A percentile compares a stretch with the other conserved stretches of the same genome.
Conservation (phyloP, 2,329 filamentous ascomycete species). For the Apiospora pterosperma region DNA sequence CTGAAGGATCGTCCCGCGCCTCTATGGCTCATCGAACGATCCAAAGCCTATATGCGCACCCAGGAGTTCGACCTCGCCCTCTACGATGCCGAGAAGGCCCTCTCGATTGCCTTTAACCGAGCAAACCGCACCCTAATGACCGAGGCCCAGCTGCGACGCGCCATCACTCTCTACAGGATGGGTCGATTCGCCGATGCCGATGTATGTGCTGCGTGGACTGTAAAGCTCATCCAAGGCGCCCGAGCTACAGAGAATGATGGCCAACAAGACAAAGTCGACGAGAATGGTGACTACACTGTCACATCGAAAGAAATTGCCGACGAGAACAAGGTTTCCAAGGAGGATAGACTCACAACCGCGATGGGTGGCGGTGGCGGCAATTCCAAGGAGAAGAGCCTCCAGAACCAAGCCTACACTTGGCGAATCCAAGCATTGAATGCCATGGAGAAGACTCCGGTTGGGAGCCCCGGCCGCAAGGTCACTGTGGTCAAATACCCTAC, state of each 20-base stretch:
- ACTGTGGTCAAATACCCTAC: slow-evolving; percentile 34
- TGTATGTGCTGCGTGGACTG: slow-evolving; percentile 61
- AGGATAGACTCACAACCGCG: slow-evolving; percentile 18
- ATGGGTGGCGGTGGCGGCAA: slow-evolving; percentile 12
- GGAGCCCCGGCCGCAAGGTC: slow-evolving; percentile 44
- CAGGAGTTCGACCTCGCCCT: slow-evolving; percentile 62
- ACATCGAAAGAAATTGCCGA: slow-evolving; percentile 30
- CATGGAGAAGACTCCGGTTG: slow-evolving; percentile 41
- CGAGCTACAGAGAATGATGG: slow-evolving; percentile 32
- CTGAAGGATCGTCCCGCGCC: slow-evolving; percentile 65
- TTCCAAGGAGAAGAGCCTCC: slow-evolving; percentile 20
- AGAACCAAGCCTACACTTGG: slow-evolving; percentile 41
- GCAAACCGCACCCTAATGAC: slow-evolving; percentile 73
- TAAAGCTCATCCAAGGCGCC: slow-evolving; percentile 37
- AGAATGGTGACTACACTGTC: slow-evolving; percentile 44
- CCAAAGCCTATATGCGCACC: slow-evolving; percentile 70
- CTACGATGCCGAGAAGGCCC: slow-evolving; percentile 64
- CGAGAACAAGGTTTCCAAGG: slow-evolving; percentile 12
- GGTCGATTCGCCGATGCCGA: slow-evolving; percentile 72
- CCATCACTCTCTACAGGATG: slow-evolving; percentile 68
- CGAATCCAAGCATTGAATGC: slow-evolving; percentile 43
- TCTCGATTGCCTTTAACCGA: slow-evolving; percentile 60
- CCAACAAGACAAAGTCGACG: slow-evolving; percentile 36
- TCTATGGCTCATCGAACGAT: slow-evolving; percentile 77
- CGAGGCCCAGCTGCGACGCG: slow-evolving; percentile 78